Evolutionary conservation across 2,329 filamentous ascomycete genomes (phyloP).

Genomic region (Diaporthe destruens): DNA sequence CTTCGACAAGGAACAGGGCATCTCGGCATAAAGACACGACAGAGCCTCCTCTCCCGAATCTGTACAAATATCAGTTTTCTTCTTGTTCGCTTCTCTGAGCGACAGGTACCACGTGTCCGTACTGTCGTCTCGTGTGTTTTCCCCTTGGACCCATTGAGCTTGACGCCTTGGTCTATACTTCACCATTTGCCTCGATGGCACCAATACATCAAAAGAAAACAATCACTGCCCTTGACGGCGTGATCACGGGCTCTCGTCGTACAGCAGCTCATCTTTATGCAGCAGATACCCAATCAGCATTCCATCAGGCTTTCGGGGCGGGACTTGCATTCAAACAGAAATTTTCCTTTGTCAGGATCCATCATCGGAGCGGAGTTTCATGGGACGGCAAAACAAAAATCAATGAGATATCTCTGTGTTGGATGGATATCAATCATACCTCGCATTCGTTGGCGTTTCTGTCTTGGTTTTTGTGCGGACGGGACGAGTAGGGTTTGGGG

Average conservation of each 20-base stretch:
- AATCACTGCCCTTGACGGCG: neutral
- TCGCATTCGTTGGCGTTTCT: conserved; percentile 41
- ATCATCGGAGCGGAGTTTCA: conserved; percentile 37
- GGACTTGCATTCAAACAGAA: conserved; percentile 25
- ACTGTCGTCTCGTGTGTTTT: conserved; percentile 17
- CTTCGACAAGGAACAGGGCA: conserved; percentile 51
- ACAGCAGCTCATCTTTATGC: conserved; percentile 38
- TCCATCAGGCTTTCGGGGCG: conserved; percentile 28
- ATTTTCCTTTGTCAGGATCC: conserved; percentile 32
- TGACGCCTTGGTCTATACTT: conserved; percentile 33
- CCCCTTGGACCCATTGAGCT: conserved; percentile 28
- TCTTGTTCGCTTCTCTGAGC: conserved; percentile 25
- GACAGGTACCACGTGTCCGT: conserved; percentile 33
- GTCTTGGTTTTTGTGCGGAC: conserved; percentile 5
- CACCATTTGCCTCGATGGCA: conserved; percentile 32
- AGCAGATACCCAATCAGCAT: conserved; percentile 40
- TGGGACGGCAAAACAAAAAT: conserved; percentile 34
- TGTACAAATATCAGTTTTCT: conserved; percentile 14
- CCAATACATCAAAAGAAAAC: neutral
- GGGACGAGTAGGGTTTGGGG: conserved; percentile 24
- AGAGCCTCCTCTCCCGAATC: neutral
- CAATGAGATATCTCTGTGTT: conserved; percentile 35
- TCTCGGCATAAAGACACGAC: conserved; percentile 20
- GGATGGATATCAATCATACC: conserved; percentile 40
- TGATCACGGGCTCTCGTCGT: conserved; percentile 25